These are phyloP conservation scores for Picochlorum sp. DNA, from an alignment of 139 green algal species.

Conservation along the genomic window DNA sequence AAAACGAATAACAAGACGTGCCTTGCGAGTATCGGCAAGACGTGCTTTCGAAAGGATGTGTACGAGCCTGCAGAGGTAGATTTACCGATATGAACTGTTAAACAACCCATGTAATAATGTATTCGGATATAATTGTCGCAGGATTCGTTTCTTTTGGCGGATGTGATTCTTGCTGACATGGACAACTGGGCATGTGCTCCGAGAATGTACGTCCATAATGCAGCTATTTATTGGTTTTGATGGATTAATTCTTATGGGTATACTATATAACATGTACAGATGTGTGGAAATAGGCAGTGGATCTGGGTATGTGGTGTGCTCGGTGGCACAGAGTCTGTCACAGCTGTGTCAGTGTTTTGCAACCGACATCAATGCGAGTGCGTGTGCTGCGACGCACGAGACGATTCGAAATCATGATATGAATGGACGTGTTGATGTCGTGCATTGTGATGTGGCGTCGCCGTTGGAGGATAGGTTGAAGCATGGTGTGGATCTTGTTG, in stretches of 20 bases:
- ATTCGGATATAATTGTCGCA: not conserved
- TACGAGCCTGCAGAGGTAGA: no score
- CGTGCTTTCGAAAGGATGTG: no score
- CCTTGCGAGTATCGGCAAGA: no score
- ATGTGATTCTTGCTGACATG: not conserved
- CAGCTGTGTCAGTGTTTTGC: conserved; percentile 18
- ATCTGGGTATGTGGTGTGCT: conserved; percentile 75
- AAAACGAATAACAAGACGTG: no score
- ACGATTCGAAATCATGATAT: conserved; percentile 54
- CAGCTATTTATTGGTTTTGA: no score
- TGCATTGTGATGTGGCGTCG: conserved; percentile 34
- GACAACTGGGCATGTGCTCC: not conserved
- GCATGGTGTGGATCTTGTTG: conserved; percentile 45
- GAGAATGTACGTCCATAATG: no score
- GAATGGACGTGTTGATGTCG: conserved; percentile 28
- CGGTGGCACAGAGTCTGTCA: conserved; percentile 29
- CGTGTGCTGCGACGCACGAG: conserved; percentile 32
- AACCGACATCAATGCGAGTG: conserved; percentile 54
- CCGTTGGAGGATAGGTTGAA: conserved; percentile 23
- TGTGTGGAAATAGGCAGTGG: conserved; percentile 73
- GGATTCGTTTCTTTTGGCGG: conserved; percentile 61
- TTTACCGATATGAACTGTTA: no score
- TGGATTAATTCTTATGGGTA: no score
- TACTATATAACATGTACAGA: conserved; percentile 18
- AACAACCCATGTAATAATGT: no score